Evolutionary conservation across 225 moss, liverwort and hornwort genomes (phyloP).

Genomic region (Bryoerythrophyllum caledonicum): DNA sequence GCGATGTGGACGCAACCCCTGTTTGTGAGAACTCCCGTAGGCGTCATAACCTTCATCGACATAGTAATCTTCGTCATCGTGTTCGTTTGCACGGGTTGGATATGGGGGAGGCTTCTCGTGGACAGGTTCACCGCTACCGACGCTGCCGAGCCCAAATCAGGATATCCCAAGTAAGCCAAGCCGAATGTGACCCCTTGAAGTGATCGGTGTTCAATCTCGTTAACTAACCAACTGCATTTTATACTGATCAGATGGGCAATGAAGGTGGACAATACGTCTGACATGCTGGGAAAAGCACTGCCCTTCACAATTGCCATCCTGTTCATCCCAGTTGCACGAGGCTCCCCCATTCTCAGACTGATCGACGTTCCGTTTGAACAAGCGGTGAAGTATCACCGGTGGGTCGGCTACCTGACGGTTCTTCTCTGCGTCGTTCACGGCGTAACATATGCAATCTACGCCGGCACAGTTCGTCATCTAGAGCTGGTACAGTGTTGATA

Average conservation of each 20-base stretch:
- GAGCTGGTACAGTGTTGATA: slow-evolving; percentile 15
- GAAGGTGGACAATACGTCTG: slow-evolving; percentile 29
- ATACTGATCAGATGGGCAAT: slow-evolving; percentile 28
- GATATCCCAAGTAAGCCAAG: slow-evolving; percentile 29
- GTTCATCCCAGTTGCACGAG: slow-evolving; percentile 44
- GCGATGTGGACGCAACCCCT: slow-evolving; percentile 53
- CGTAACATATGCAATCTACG: slow-evolving; percentile 16
- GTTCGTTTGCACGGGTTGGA: slow-evolving; percentile 27
- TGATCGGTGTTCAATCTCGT: not conserved
- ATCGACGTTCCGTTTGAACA: slow-evolving; percentile 52
- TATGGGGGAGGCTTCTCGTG: slow-evolving; percentile 13
- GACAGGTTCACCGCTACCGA: slow-evolving; percentile 24
- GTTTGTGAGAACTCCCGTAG: slow-evolving; percentile 44
- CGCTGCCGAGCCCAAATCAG: slow-evolving; percentile 1
- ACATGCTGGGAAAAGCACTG: slow-evolving; percentile 26
- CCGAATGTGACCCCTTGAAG: not conserved
- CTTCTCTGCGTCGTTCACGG: slow-evolving; percentile 25
- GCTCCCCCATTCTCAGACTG: slow-evolving; percentile 47
- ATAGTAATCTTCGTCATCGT: slow-evolving; percentile 23
- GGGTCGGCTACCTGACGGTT: slow-evolving; percentile 44
- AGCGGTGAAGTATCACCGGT: slow-evolving; percentile 43
- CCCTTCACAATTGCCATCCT: slow-evolving; percentile 28
- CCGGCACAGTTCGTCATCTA: slow-evolving; percentile 8
- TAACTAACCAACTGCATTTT: not conserved
- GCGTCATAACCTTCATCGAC: slow-evolving; percentile 37